These are phyloP conservation scores for Mesembryanthemum crystallinum DNA, from an alignment of 148 eudicot species.

Conservation along the genomic window DNA sequence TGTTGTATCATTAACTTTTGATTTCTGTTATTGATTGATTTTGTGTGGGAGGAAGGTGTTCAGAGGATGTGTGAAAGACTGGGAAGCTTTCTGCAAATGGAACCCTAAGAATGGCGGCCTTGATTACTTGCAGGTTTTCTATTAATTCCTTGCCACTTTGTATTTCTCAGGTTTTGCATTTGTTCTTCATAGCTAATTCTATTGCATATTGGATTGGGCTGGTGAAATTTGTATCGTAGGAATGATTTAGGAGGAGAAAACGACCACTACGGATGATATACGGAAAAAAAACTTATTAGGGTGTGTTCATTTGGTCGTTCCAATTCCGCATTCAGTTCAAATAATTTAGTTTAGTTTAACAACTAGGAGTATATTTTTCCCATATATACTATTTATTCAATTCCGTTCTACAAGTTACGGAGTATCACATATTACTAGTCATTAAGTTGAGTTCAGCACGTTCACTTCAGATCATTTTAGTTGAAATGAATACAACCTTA, in stretches of 20 bases:
- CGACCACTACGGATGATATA: neutral
- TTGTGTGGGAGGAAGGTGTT: constrained; percentile 40
- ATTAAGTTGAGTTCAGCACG: too few species aligned
- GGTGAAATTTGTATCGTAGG: neutral
- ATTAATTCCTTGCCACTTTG: neutral
- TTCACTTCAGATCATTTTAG: too few species aligned
- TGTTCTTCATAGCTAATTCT: neutral
- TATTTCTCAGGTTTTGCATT: neutral
- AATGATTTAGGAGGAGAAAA: neutral
- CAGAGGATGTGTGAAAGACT: constrained; percentile 60
- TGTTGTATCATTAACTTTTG: neutral
- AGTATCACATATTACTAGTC: too few species aligned
- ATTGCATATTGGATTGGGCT: neutral
- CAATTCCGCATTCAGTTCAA: too few species aligned
- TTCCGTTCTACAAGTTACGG: too few species aligned
- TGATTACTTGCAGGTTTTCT: constrained; percentile 62
- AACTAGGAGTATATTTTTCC: too few species aligned
- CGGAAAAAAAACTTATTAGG: too few species aligned
- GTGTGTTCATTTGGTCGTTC: too few species aligned
- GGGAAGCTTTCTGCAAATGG: constrained; percentile 71
- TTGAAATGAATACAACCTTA: too few species aligned
- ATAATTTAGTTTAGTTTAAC: too few species aligned
- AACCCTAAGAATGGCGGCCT: constrained; percentile 73
- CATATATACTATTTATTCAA: too few species aligned
- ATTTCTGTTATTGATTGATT: neutral